Evolutionary conservation across 345 rosid genomes (phyloP).

Genomic region (Citrus maxima): DNA sequence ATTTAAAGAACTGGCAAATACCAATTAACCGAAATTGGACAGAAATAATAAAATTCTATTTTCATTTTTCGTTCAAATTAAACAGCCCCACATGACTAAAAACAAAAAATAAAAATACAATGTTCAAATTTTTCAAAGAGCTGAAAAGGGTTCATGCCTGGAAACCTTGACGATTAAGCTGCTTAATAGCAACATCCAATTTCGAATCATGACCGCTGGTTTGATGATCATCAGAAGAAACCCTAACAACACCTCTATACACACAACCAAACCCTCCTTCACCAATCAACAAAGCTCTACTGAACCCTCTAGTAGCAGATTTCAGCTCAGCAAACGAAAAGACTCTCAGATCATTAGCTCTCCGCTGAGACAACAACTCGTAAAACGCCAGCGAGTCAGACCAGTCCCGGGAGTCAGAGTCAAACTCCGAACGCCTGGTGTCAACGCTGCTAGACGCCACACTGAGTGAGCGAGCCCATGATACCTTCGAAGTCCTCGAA

Average conservation of each 20-base stretch:
- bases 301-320: conserved; percentile 79
- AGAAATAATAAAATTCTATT: background rate
- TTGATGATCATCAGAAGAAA: conserved; percentile 22
- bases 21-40: background rate
- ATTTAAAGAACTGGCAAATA: background rate
- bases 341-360: conserved; percentile 72
- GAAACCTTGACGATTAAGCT: conserved; percentile 90
- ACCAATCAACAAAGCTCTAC: conserved; percentile 68
- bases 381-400: conserved; percentile 47
- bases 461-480: conserved; percentile 91
- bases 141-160: conserved; percentile 64
- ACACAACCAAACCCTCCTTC: conserved; percentile 99
- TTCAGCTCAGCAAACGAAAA: conserved; percentile 78
- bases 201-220: conserved; percentile 35
- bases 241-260: conserved; percentile 61
- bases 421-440: conserved; percentile 86
- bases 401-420: conserved; percentile 72
- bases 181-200: conserved; percentile 78
- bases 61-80: background rate
- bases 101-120: background rate
- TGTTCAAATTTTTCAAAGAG: background rate
- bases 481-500: conserved; percentile 58
- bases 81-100: background rate
- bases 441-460: conserved; percentile 74
- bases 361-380: conserved; percentile 55